Evolutionary conservation across 2,329 filamentous ascomycete species (phyloP).

Genomic region (Penicillium sp.): DNA sequence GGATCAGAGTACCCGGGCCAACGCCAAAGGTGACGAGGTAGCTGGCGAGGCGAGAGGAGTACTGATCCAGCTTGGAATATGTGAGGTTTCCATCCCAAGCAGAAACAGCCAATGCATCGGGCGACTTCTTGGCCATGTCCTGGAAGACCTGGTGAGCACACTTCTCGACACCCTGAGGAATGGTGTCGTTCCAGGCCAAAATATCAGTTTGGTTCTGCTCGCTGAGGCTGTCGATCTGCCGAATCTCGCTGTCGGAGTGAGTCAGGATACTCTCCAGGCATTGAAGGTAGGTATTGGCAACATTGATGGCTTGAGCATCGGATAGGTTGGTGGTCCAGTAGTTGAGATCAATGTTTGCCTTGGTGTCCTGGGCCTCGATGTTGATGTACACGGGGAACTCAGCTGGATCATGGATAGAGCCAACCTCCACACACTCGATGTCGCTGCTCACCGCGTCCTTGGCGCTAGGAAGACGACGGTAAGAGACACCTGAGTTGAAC

Average conservation of each 20-base stretch:
- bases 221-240: slow-evolving; percentile 37
- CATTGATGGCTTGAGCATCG: slow-evolving; percentile 35
- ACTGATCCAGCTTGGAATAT: slow-evolving; percentile 31
- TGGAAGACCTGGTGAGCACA: slow-evolving; percentile 29
- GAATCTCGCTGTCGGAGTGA: slow-evolving; percentile 30
- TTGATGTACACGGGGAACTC: slow-evolving; percentile 48
- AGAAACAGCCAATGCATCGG: slow-evolving; percentile 27
- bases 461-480: slow-evolving; percentile 38
- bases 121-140: slow-evolving; percentile 19
- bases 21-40: slow-evolving; percentile 30
- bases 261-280: slow-evolving; percentile 38
- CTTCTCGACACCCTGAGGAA: slow-evolving; percentile 20
- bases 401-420: slow-evolving; percentile 45
- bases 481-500: slow-evolving; percentile 49
- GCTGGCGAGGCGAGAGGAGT: slow-evolving; percentile 30
- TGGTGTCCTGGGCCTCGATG: slow-evolving; percentile 44
- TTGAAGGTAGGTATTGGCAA: slow-evolving; percentile 36
- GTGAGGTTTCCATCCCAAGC: slow-evolving; percentile 33
- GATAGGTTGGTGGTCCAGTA: slow-evolving; percentile 42
- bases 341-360: slow-evolving; percentile 36
- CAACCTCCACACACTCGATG: slow-evolving; percentile 38
- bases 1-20: slow-evolving; percentile 24
- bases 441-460: slow-evolving; percentile 21
- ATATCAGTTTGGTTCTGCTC: slow-evolving; percentile 30
- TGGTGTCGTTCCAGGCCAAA: slow-evolving; percentile 27